Conservation (phyloP, 148 eudicot species). For the Chenopodium formosanum region DNA sequence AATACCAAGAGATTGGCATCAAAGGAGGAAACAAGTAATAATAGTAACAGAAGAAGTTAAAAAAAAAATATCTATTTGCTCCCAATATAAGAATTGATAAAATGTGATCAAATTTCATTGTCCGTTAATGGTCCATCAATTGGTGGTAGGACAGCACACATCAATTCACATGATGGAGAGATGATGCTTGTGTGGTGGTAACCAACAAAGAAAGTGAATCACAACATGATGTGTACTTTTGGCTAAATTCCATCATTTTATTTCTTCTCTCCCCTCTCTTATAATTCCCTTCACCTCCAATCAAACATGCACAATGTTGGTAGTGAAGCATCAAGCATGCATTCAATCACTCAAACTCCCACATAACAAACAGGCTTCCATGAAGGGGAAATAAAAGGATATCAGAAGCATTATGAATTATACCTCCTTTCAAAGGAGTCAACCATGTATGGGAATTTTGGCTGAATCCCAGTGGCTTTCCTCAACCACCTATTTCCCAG, state of each 20-base stretch:
- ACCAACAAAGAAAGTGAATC: not conserved
- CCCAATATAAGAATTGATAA: not conserved
- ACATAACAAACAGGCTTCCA: not conserved
- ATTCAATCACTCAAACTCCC: not conserved
- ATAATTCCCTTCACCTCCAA: not conserved
- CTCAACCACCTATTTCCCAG: slow-evolving; percentile 94
- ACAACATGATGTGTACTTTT: not conserved
- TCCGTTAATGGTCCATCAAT: not conserved
- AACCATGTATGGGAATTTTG: slow-evolving; percentile 85
- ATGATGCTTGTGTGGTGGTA: not conserved
- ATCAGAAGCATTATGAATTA: slow-evolving; percentile 10
- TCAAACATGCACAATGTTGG: not conserved
- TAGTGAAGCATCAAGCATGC: not conserved
- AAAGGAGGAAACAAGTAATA: not conserved
- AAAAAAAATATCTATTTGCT: not conserved
- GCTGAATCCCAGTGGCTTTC: slow-evolving; percentile 89
- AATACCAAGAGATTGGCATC: not conserved
- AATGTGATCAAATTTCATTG: not conserved
- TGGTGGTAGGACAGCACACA: not conserved
- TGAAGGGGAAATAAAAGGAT: not conserved
- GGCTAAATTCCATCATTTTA: not conserved
- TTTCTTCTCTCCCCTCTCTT: not conserved
- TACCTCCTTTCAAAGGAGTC: slow-evolving; percentile 96
- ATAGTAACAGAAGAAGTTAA: no score
- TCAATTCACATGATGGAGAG: not conserved